Evolutionary conservation across 2,329 filamentous ascomycete species (phyloP), one percentile per base, ranked within the genome.

Genomic region (Grosmannia penicillata): DNA sequence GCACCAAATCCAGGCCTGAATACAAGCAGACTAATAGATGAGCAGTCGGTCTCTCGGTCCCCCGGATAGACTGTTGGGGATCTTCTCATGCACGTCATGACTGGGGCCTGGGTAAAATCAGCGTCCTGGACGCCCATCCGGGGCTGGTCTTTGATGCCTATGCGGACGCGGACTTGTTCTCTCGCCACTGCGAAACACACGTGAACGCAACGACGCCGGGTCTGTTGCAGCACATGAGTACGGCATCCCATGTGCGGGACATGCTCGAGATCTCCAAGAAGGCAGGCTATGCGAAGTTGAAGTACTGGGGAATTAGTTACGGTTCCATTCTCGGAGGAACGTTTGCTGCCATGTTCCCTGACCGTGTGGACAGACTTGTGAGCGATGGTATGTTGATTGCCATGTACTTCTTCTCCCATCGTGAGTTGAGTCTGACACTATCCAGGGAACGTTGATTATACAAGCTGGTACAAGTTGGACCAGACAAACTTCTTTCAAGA

Each of bases 281-380:
- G 45, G 55, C 56, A 4, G 63, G 61, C 1, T 45, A 61, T 36
- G 50, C 55, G 3, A 63, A 58, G 51, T 53, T 68, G 5, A 57
- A 55, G 29, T 71, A 69, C 47, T 71, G 66, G 66, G 68, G 68
- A 1, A 62, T 70, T 40, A 70, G 66, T 43, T 72, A 72, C 43
- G 68, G 68, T 6, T 68, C 66, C 9, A 48, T 70, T 3, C 54
- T 72, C 0, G 69, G 68, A 3, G 63, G 60, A 9, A 62, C 62
- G 0, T 70, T 70, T 47, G 67, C 67, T 6, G 58, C 63, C 3
- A 56, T 72, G 53, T 71, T 62, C 39, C 68, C 68, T 1, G 63
- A 69, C 21, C 57, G 57, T 29, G 60, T 72, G 1, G 64, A 65
- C 36, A 55, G 66, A 15, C 50, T 72, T 14, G 62, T 70, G 3